A percentile compares a stretch with the other conserved stretches of the same genome.
phyloP scores from a whole-genome alignment of 352 stramenopile species.

The Plasmopara halstedii region DNA sequence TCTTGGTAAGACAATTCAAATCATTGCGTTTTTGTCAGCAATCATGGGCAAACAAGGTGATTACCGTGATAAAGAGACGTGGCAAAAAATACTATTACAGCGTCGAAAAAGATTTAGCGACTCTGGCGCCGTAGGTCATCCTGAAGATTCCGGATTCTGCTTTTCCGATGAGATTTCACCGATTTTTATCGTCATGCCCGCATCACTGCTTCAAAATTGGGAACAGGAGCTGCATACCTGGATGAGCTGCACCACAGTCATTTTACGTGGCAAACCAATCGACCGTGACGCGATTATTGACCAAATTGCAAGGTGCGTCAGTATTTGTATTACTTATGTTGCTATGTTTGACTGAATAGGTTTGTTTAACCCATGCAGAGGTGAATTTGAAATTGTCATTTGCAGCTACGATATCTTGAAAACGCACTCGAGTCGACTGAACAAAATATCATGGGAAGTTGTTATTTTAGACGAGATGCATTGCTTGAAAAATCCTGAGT shows the following conservation, averaged over 20 bases:
- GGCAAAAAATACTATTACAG: constrained; percentile 91
- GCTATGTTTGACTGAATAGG: neutral
- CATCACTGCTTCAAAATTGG: constrained; percentile 98
- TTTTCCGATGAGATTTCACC: constrained; percentile 45
- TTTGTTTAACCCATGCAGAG: constrained; percentile 23
- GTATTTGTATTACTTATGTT: neutral
- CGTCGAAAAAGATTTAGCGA: constrained; percentile 68
- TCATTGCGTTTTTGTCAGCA: constrained; percentile 86
- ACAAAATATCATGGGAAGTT: constrained; percentile 83
- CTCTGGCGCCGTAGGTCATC: constrained; percentile 6
- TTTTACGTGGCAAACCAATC: constrained; percentile 49
- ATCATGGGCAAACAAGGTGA: constrained; percentile 90
- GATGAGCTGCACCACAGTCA: constrained; percentile 63
- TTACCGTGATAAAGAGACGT: constrained; percentile 91
- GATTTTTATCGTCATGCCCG: constrained; percentile 97
- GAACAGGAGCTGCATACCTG: constrained; percentile 97
- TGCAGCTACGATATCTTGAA: constrained; percentile 88
- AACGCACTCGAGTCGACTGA: constrained; percentile 78
- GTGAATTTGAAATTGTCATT: constrained; percentile 73
- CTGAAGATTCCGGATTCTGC: constrained; percentile 44
- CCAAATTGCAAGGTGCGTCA: constrained; percentile 46
- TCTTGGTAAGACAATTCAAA: constrained; percentile 92
- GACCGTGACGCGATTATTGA: constrained; percentile 53
- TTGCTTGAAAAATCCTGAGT: constrained; percentile 95
- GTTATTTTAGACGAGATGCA: constrained; percentile 99